Percentiles rank a stretch among this genome's conserved stretches.
phyloP scores from a whole-genome alignment of 805 yeast species.

The Danielia reshetovae region DNA sequence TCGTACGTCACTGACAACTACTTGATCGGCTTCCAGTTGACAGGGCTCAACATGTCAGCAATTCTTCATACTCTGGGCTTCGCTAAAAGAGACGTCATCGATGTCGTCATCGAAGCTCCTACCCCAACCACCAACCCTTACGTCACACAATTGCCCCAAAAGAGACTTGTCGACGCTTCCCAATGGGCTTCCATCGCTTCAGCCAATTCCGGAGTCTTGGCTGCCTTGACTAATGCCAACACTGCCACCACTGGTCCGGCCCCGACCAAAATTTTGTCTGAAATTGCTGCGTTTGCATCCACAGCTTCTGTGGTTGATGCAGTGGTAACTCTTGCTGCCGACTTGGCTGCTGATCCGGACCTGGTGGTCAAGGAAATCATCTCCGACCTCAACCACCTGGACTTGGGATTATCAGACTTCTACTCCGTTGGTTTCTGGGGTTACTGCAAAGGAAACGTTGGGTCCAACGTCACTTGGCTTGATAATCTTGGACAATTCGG shows the following conservation, averaged over 20 bases:
- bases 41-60: conserved; percentile 28
- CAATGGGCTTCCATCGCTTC: too few relatives aligned
- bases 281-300: conserved; percentile 6
- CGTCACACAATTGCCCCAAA: too few relatives aligned
- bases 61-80: conserved; percentile 17
- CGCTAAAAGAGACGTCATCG: not conserved
- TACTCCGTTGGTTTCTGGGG: conserved; percentile 42
- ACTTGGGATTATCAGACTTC: conserved; percentile 39
- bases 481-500: conserved; percentile 12
- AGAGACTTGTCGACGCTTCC: too few relatives aligned
- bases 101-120: too few relatives aligned
- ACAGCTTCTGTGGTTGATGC: conserved; percentile 13
- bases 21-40: conserved; percentile 33
- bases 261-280: not conserved
- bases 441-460: conserved; percentile 33
- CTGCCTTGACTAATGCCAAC: too few relatives aligned
- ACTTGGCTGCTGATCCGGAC: conserved; percentile 8
- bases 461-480: conserved; percentile 4
- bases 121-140: too few relatives aligned
- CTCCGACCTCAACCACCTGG: conserved; percentile 15
- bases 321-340: conserved; percentile 13
- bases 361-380: conserved; percentile 20
- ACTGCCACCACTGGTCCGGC: too few relatives aligned
- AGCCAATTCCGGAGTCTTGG: too few relatives aligned
- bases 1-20: conserved; percentile 32